A percentile compares a stretch with the other conserved stretches of the same genome.
Evolutionary conservation across 2,329 filamentous ascomycete genomes (phyloP).

Genomic region (Cordyceps javanica): DNA sequence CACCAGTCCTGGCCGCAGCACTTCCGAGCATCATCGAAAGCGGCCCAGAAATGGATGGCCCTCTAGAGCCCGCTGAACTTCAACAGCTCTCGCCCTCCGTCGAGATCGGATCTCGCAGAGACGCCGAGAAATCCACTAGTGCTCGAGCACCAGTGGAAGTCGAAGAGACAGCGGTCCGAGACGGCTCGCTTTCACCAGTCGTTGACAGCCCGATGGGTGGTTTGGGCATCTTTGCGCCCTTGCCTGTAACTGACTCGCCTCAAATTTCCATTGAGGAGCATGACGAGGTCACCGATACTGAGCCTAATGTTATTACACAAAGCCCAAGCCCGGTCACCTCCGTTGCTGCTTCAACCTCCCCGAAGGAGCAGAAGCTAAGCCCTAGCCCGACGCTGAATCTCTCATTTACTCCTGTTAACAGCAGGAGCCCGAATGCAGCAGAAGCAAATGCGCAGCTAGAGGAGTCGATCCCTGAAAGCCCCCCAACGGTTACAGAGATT

Average conservation of each 20-base stretch:
- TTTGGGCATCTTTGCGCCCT: not conserved
- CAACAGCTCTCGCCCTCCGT: not conserved
- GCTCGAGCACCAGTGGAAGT: not conserved
- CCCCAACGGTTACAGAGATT: not conserved
- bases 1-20: not conserved
- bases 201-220: not conserved
- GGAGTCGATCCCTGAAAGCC: conserved; percentile 3
- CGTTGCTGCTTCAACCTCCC: not conserved
- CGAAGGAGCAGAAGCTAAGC: not conserved
- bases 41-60: not conserved
- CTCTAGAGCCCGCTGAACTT: not conserved
- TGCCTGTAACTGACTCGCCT: not conserved
- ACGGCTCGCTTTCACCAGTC: not conserved
- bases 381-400: conserved; percentile 13
- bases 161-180: not conserved
- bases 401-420: conserved; percentile 25
- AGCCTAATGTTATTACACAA: not conserved
- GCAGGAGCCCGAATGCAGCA: not conserved
- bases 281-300: not conserved
- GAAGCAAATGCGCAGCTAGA: not conserved
- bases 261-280: not conserved
- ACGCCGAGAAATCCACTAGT: not conserved
- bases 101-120: not conserved
- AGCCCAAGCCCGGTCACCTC: conserved; percentile 4
- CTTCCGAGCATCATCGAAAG: conserved; percentile 8